Conservation (phyloP, 345 rosid species). For the Ricinus communis region DNA sequence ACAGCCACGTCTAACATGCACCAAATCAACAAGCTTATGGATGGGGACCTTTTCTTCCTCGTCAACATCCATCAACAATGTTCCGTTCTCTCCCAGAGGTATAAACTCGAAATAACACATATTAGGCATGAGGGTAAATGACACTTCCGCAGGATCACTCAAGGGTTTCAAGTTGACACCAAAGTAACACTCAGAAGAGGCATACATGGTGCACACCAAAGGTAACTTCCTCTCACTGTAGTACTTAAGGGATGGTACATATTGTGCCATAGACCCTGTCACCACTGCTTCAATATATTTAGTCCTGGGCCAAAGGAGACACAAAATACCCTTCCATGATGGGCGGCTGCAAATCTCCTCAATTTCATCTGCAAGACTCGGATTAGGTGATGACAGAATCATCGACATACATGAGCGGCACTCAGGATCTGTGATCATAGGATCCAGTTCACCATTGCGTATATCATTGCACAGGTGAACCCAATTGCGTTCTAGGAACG, state of each 20-base stretch:
- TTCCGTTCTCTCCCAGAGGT: constrained; percentile 52
- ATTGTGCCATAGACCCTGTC: constrained; percentile 73
- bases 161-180: constrained; percentile 68
- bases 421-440: constrained; percentile 43
- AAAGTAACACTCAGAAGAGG: constrained; percentile 69
- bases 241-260: constrained; percentile 55
- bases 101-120: constrained; percentile 68
- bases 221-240: constrained; percentile 59
- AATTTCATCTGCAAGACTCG: constrained; percentile 49
- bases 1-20: constrained; percentile 46
- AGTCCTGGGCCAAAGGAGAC: constrained; percentile 61
- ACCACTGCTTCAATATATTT: constrained; percentile 70
- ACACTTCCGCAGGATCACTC: constrained; percentile 52
- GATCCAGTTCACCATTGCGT: constrained; percentile 42
- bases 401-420: constrained; percentile 44
- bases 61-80: constrained; percentile 31
- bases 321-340: constrained; percentile 65
- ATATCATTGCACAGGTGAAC: constrained; percentile 50
- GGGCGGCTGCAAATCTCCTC: constrained; percentile 45
- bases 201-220: constrained; percentile 63
- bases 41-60: constrained; percentile 47
- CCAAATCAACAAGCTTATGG: constrained; percentile 52
- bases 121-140: constrained; percentile 61
- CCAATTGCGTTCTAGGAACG: constrained; percentile 65
- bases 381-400: constrained; percentile 39